Conservation (phyloP, 768 basidiomycete species). For the Mycena crocata region DNA sequence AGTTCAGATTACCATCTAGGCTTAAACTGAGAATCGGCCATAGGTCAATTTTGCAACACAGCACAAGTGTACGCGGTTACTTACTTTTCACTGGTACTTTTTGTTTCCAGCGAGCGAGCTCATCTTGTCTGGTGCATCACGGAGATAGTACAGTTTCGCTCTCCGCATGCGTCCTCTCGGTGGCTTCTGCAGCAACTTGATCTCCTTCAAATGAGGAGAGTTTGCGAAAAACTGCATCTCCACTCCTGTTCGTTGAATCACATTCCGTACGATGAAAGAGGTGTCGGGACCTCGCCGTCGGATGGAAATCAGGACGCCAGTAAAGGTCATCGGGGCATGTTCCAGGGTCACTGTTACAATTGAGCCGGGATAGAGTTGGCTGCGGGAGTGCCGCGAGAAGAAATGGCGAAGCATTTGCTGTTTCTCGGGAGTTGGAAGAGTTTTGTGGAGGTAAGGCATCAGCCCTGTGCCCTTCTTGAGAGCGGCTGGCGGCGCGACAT, state of each 20-base stretch:
- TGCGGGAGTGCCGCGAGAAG: constrained; percentile 78
- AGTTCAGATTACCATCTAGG: too few species aligned
- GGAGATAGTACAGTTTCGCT: constrained; percentile 86
- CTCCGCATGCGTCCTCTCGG: constrained; percentile 73
- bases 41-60: too few species aligned
- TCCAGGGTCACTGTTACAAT: constrained; percentile 83
- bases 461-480: constrained; percentile 79
- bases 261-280: constrained; percentile 89
- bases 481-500: constrained; percentile 54
- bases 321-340: constrained; percentile 85
- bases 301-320: constrained; percentile 88
- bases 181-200: constrained; percentile 80
- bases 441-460: constrained; percentile 78
- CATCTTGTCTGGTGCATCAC: constrained; percentile 90
- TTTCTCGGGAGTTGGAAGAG: constrained; percentile 76
- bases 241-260: constrained; percentile 90
- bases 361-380: constrained; percentile 84
- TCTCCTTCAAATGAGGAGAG: constrained; percentile 89
- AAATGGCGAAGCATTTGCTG: constrained; percentile 72
- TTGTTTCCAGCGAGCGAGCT: constrained; percentile 68
- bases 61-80: neutral
- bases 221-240: constrained; percentile 93
- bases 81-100: constrained; percentile 41
- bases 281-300: constrained; percentile 88
- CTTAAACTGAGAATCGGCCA: too few species aligned